Base-by-base conservation (phyloP, 2,329 filamentous ascomycete genomes). In the Leptosphaerulina australis region DNA sequence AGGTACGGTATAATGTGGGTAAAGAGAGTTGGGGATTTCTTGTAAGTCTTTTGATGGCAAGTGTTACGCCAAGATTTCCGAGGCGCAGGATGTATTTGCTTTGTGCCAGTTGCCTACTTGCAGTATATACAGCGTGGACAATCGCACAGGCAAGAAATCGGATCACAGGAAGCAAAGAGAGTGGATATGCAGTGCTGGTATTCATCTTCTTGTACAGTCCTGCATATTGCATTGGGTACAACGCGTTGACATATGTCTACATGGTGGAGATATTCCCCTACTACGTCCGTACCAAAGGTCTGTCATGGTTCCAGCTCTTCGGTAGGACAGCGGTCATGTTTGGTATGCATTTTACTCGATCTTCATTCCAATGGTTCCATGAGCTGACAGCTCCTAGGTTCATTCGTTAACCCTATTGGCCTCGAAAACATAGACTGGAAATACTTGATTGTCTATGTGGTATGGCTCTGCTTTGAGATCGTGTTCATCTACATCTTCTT, bases 331-430 rank as follows among this genome's bases (percentile, higher is more conserved):
- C 84, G 24, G 76, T 86, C 24, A 82, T 85, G 54, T 77, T 87
- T 49, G 80, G 59, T 63, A 53, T 26, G 60, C 18, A 0, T 17
- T 21, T 8, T 3, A 1, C 9, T 7, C 9, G 10, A 9, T 14
- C 24, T 30, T 15, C 21, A 10, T 11, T 20, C 10, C 14, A 26
- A 11, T 2, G 21, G 24, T 17, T 10, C n/a, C n/a, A 1, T 7
- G n/a, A 28, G 21, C 53, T 44, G 40, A 28, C 9, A 14, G 2
- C 2, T 10, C 29, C 31, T 37, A 62, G 61, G 81, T 58, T 83
- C 83, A 70, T 83, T 75, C 56, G 81, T 80, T 55, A 87, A 88
- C 73, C 82, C 81, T 59, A 77, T 86, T 54, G 85, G 83, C 4
- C 85, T 85, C 76, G 76, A 83, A 46, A 77, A 79, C 49, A 72